Conservation (phyloP, 495 filamentous ascomycete species). For the Hypomontagnella monticulosa region DNA sequence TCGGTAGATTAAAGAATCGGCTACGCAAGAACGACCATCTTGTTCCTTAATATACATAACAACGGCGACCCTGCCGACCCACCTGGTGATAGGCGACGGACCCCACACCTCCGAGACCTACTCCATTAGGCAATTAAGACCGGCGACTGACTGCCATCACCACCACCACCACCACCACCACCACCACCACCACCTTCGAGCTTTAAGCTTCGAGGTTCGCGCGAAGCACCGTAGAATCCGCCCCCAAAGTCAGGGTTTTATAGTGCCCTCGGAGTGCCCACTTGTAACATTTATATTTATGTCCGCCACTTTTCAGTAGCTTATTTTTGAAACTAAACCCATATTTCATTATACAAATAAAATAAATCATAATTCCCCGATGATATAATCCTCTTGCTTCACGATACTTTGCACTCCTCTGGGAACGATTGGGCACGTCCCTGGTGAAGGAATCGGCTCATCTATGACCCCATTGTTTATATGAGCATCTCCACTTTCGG, state of each 20-base stretch:
- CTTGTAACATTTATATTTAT: too few relatives aligned
- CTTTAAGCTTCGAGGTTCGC: too few relatives aligned
- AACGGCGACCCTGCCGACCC: too few relatives aligned
- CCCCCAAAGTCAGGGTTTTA: too few relatives aligned
- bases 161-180: constrained; percentile 13
- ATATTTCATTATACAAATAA: constrained; percentile 23
- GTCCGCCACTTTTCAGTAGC: constrained; percentile 24
- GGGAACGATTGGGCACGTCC: constrained; percentile 15
- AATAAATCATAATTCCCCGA: constrained; percentile 21
- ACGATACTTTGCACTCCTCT: constrained; percentile 14
- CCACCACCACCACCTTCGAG: too few relatives aligned
- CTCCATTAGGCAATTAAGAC: constrained; percentile 1
- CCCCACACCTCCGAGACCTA: too few relatives aligned
- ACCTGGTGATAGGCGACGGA: not conserved
- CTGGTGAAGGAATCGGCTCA: constrained; percentile 13
- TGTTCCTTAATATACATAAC: too few relatives aligned
- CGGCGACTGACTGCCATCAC: constrained; percentile 14
- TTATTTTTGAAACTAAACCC: constrained; percentile 21
- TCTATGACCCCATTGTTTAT: constrained; percentile 30
- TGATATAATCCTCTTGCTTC: constrained; percentile 18
- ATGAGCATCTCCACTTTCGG: constrained; percentile 18
- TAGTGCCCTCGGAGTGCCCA: too few relatives aligned
- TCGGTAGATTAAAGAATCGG: too few relatives aligned
- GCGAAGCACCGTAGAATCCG: too few relatives aligned
- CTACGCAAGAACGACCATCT: not conserved